phyloP scores from a whole-genome alignment of 2,329 filamentous ascomycete genomes.

The Teratosphaeria nubilosa region DNA sequence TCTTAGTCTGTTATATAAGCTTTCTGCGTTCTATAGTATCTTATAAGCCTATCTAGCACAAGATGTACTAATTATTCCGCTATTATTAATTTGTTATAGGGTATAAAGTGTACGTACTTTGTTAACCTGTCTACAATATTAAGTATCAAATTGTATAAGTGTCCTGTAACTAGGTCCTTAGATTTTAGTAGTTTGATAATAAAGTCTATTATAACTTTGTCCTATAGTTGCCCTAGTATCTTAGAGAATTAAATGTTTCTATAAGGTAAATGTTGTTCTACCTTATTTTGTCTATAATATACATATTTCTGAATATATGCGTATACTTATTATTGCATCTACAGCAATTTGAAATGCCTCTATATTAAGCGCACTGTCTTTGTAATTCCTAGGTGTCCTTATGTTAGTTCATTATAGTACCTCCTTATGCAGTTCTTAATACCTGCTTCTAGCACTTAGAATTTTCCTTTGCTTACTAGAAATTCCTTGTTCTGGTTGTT shows the following conservation, averaged over 20 bases:
- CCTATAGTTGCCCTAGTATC: constrained; percentile 7
- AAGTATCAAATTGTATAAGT: constrained; percentile 10
- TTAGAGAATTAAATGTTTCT: constrained; percentile 6
- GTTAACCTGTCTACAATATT: constrained; percentile 13
- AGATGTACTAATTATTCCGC: constrained; percentile 10
- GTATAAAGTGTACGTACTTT: constrained; percentile 10
- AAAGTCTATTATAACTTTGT: constrained; percentile 15
- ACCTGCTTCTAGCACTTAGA: constrained; percentile 3
- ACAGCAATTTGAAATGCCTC: constrained; percentile 3
- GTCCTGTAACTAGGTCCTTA: constrained; percentile 1
- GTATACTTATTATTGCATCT: constrained; percentile 1
- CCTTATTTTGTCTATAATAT: constrained; percentile 5
- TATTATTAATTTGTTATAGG: constrained; percentile 7
- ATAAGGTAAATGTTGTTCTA: constrained; percentile 5
- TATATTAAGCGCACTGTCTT: constrained; percentile 2
- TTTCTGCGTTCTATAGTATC: too few species aligned
- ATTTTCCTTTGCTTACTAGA: constrained; percentile 4
- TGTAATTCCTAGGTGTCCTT: constrained; percentile 4
- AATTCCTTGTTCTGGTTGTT: constrained; percentile 5
- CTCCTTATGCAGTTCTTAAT: constrained; percentile 7
- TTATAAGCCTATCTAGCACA: too few species aligned
- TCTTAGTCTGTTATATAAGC: too few species aligned
- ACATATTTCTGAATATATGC: constrained; percentile 7
- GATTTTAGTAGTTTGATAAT: constrained; percentile 14
- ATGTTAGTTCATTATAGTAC: too few species aligned